Percentiles rank a stretch among this genome's conserved stretches.
Conservation (phyloP, 192 early-diverging fungal species). For the Backusella australiensis region DNA sequence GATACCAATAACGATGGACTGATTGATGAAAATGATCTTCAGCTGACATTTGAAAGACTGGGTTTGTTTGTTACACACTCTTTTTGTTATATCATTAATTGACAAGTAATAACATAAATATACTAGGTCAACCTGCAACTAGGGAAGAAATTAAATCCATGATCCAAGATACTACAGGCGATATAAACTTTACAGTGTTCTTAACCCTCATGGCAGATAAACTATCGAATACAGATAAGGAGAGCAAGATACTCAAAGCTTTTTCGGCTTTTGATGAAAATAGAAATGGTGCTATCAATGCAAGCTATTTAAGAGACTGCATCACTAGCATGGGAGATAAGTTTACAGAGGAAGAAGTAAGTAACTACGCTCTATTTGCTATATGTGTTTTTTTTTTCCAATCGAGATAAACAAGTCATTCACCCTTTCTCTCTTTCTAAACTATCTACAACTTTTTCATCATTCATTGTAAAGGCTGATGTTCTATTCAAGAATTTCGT, state of each 20-base stretch:
- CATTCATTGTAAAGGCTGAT: conserved; percentile 56
- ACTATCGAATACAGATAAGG: conserved; percentile 86
- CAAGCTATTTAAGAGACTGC: conserved; percentile 76
- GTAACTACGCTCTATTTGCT: neutral
- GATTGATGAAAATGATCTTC: conserved; percentile 89
- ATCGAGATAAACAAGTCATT: neutral
- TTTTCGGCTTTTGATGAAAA: conserved; percentile 92
- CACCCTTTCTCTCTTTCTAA: neutral
- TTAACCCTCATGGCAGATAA: conserved; percentile 95
- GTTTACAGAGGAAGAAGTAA: conserved; percentile 87
- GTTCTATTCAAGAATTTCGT: conserved; percentile 90
- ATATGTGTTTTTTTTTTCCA: neutral
- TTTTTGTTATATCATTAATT: neutral
- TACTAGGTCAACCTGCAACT: conserved; percentile 61
- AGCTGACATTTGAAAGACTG: conserved; percentile 80
- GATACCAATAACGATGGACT: conserved; percentile 94
- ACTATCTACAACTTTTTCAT: neutral
- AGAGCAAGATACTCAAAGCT: conserved; percentile 85
- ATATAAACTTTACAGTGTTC: conserved; percentile 97
- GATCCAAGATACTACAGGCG: conserved; percentile 80
- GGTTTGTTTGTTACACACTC: conserved; percentile 39
- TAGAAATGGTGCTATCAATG: conserved; percentile 75
- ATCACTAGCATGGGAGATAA: conserved; percentile 94
- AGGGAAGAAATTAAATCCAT: conserved; percentile 85
- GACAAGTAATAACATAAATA: neutral